phyloP scores from a whole-genome alignment of 2,329 filamentous ascomycete species.

The Phyllosticta ampelicida region DNA sequence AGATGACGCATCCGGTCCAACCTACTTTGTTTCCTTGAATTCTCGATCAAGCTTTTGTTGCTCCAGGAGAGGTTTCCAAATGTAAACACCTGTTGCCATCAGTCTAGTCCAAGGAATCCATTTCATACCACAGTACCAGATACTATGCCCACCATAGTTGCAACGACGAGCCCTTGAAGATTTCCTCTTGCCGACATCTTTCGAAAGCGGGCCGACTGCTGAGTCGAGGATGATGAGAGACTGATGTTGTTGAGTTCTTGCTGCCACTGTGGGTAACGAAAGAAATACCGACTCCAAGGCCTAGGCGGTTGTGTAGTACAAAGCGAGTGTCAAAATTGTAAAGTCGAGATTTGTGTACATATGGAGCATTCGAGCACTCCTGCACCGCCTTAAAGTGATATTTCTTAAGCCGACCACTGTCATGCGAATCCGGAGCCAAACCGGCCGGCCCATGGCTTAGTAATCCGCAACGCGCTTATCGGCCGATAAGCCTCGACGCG shows the following conservation, averaged over 20 bases:
- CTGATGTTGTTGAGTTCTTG: neutral
- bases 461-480: constrained; percentile 4
- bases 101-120: neutral
- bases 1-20: neutral
- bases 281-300: no score
- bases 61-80: neutral
- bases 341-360: no score
- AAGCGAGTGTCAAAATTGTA: no score
- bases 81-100: neutral
- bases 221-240: neutral
- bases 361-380: no score
- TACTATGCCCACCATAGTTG: neutral
- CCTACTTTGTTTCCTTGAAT: neutral
- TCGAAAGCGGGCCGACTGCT: neutral
- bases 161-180: neutral
- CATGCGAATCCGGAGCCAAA: neutral
- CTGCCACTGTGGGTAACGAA: no score
- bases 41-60: neutral
- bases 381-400: no score
- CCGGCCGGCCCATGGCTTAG: neutral
- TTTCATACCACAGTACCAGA: neutral
- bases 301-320: no score
- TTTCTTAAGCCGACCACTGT: no score
- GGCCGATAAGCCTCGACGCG: constrained; percentile 8
- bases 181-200: neutral